Base-by-base conservation (phyloP, 345 rosid genomes). In the Citrus sp. region DNA sequence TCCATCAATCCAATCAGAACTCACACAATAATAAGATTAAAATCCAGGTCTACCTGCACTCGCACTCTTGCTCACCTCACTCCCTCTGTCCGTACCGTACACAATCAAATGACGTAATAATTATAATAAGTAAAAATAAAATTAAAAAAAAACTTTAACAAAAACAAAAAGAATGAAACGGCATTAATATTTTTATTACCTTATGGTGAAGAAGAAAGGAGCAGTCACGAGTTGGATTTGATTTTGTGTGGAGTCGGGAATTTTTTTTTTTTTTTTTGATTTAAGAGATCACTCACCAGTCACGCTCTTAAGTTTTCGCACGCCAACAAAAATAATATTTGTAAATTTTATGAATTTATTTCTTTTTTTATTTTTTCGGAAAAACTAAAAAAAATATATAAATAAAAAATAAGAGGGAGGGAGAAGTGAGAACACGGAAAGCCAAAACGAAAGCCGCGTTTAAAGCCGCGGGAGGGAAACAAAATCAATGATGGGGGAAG, bases 371-470 rank as follows among this genome's bases (percentile, higher is more conserved):
- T 55, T n/a, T 55, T 55, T 21, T 32, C 1, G 46, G 46, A 40
- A 9, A 2, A 2, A 9, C 10, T 2, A 9, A 40, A 40, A 40
- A 40, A 40, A 0, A 40, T 38, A 40, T 38, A 40, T 22, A 72
- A 54, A 30, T 4, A 13, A n/a, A 32, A 25, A 38, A 19, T 4
- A 14, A 7, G 37, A 24, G 19, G 19, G 32, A 42, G 19, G 19
- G 32, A 42, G 40, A n/a, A 12, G 18, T 46, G 5, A 12, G 7
- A 27, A 13, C 6, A 25, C 21, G 73, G 79, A 82, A 86, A 77
- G 87, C 84, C 85, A 81, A 83, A 82, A 77, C 68, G 58, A 77
- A 88, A 74, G 90, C 87, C 92, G 94, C 91, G 90, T 90, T 84
- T 79, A 80, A 80, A 79, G 87, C 86, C 83, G 86, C 93, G 87